Base-by-base conservation (phyloP, 345 rosid species). In the Hirschfeldia incana region DNA sequence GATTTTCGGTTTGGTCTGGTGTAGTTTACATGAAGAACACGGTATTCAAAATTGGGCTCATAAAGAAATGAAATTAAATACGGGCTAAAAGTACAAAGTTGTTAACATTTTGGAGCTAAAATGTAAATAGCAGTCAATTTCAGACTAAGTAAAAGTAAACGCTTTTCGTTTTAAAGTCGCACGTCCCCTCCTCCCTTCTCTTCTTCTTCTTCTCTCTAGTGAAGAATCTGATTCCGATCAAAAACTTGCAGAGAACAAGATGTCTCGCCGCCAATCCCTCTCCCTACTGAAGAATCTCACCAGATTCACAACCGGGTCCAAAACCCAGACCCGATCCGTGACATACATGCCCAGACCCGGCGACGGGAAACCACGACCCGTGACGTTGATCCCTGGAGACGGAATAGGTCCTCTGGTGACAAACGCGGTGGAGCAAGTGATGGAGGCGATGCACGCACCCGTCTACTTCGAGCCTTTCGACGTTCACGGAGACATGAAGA, bases 341-440 rank as follows among this genome's bases (percentile, higher is more conserved):
- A 94, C 98, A 72, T 94, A 94, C 88, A 94, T 94, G 98, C 98
- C 98, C 4, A 89, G 98, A 6, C 98, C 98, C 15, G 98, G 98
- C 0, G 98, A 92, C 80, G 97, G 96, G 0, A 80, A 88, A 0
- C 99, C 97, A 2, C 88, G 96, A 27, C 72, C 90, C 1, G 97
- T 95, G 34, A 95, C 99, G 5, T 74, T 95, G 76, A 87, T 95
- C 65, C 96, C 98, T 4, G 99, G 99, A 0, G 99, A 95, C 64
- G 99, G 99, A 66, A 83, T 93, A 57, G 99, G 99, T 1, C 99
- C 98, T 3, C 78, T 93, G n/a, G 98, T 91, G 7, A 93, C 99
- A 6, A 91, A 88, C 46, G 93, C 96, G 6, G 98, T 95, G 12
- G 92, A 90, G 82, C 90, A 90, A 67, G 98, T 95, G 64, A 95